phyloP scores from a whole-genome alignment of 2,329 filamentous ascomycete genomes.

The Blastomyces emzantsi region DNA sequence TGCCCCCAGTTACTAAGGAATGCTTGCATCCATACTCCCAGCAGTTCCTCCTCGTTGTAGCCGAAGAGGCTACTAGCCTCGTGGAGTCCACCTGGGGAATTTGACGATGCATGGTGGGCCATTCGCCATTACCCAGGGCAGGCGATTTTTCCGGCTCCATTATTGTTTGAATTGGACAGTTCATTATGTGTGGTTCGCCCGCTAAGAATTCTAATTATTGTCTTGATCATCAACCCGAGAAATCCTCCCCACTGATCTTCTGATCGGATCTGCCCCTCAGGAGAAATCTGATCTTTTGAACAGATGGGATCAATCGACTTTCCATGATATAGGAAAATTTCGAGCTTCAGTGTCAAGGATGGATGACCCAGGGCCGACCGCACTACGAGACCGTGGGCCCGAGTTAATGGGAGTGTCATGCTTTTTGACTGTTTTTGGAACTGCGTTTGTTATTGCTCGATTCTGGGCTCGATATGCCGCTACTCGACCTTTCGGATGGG shows the following conservation, averaged over 20 bases:
- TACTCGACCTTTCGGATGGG: neutral
- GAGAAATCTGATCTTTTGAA: neutral
- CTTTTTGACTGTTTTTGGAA: conserved; percentile 2
- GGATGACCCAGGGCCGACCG: neutral
- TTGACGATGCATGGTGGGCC: neutral
- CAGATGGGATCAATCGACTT: neutral
- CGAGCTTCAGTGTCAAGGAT: neutral
- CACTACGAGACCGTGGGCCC: neutral
- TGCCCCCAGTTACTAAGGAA: neutral
- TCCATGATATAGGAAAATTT: neutral
- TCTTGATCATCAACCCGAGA: neutral
- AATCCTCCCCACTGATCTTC: neutral
- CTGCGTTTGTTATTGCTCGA: neutral
- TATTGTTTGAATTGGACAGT: neutral
- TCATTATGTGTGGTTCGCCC: neutral
- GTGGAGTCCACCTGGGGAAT: neutral
- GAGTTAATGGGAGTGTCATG: neutral
- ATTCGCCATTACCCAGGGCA: neutral
- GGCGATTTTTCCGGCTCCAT: neutral
- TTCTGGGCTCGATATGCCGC: neutral
- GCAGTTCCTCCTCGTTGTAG: neutral
- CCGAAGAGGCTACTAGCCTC: neutral
- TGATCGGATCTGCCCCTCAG: neutral
- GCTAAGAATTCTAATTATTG: neutral
- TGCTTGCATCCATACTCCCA: neutral